Evolutionary conservation across 2,329 filamentous ascomycete species (phyloP), one percentile per base, ranked within the genome.

Genomic region (Fusarium sulawesiense): DNA sequence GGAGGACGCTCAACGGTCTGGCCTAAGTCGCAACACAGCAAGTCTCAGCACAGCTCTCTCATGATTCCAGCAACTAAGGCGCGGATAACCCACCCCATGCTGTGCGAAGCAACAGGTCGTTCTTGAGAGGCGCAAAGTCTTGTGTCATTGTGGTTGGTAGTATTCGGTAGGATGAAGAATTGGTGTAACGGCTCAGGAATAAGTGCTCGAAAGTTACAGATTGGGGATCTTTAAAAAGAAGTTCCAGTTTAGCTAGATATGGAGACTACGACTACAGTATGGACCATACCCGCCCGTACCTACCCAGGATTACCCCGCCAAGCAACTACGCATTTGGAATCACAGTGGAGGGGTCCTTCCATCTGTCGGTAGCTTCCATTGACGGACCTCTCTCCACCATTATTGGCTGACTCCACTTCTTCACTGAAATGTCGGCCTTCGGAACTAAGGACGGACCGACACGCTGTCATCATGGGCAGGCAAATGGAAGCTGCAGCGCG

Each of bases 1-100:
- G 96, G 96, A 66, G 96, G 92, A 71, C 96, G 90, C 82, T 98
- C 94, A 72, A 98, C 93, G 79, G 90, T 90, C 83, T 98, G 88
- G 80, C 95, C 94, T 97, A 67, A 63, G 62, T 61, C 56, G 61
- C 60, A 64, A 58, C 57, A 56, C 60, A 54, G 32, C 60, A 69
- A 65, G 49, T 65, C 64, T 74, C 59, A 75, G 73, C 65, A 68
- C 48, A 61, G 44, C 58, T 73, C 58, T 56, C 64, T 23, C 53
- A 71, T 58, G 46, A 37, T 55, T 53, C 45, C 53, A 14, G 56
- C 30, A 56, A 49, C 34, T 41, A 40, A 66, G 61, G 46, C 44
- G 34, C 47, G 46, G 34, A 29, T 40, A 61, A 80, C 83, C 75
- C 83, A 97, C 94, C 96, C 87, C 92, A 89, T 72, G 96, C 96